Evolutionary conservation across 1,139 yeast genomes (phyloP).

Genomic region (Kodamaea ohmeri): DNA sequence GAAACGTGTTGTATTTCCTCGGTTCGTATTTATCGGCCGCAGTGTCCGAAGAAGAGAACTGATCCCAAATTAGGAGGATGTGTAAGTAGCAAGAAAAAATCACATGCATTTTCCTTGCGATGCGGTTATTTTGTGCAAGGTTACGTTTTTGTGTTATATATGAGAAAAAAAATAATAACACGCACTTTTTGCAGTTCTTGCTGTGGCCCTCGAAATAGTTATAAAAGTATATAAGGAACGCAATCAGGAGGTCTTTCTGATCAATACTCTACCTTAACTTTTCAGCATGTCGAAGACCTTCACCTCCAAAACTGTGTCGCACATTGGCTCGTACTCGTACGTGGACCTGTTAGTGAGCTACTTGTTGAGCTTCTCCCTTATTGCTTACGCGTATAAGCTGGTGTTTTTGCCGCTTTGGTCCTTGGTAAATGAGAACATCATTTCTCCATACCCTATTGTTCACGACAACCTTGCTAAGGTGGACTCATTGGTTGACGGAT

Average conservation of each 20-base stretch:
- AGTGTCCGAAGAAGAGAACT: no score
- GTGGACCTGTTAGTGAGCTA: conserved; percentile 24
- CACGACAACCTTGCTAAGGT: conserved; percentile 24
- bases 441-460: conserved; percentile 24
- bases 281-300: conserved; percentile 19
- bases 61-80: no score
- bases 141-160: neutral
- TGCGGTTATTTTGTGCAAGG: conserved; percentile 1
- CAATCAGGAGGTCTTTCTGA: neutral
- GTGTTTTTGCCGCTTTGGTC: conserved; percentile 18
- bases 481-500: conserved; percentile 29
- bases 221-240: conserved; percentile 10
- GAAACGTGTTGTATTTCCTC: neutral
- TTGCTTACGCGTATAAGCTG: conserved; percentile 25
- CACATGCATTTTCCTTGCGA: conserved; percentile 4
- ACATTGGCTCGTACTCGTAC: conserved; percentile 33
- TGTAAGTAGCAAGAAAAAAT: conserved; percentile 1
- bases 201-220: conserved; percentile 5
- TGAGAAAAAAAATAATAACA: neutral
- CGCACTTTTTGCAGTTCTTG: conserved; percentile 1
- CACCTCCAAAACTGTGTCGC: conserved; percentile 36
- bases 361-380: conserved; percentile 27
- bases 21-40: neutral
- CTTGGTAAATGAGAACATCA: conserved; percentile 21
- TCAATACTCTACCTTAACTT: neutral